phyloP scores from a whole-genome alignment of 176 grass and related monocot species.

The Lolium rigidum region DNA sequence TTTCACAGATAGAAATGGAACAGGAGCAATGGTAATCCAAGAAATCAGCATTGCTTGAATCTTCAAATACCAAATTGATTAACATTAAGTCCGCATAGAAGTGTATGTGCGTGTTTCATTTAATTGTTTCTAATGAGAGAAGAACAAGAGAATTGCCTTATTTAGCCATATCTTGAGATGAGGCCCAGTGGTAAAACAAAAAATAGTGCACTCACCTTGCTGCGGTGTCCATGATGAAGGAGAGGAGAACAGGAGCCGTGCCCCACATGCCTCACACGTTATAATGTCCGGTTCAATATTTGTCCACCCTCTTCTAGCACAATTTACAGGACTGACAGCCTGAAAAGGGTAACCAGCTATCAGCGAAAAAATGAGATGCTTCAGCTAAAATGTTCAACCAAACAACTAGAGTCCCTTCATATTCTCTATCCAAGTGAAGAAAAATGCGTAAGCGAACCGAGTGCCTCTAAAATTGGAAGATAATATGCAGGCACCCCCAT shows the following conservation, averaged over 20 bases:
- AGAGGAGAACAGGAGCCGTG: conserved; percentile 82
- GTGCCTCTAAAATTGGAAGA: neutral
- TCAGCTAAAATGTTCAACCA: conserved; percentile 19
- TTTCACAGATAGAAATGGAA: conserved; percentile 21
- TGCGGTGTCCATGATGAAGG: conserved; percentile 83
- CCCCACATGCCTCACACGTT: conserved; percentile 91
- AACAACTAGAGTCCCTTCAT: neutral
- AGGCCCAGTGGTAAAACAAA: neutral
- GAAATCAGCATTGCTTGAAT: conserved; percentile 14
- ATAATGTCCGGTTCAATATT: conserved; percentile 88
- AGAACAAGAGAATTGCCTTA: conserved; percentile 10
- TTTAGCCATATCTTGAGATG: conserved; percentile 16
- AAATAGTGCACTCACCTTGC: conserved; percentile 65
- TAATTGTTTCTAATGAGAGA: conserved; percentile 5
- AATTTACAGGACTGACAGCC: conserved; percentile 93
- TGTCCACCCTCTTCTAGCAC: conserved; percentile 93
- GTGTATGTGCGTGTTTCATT: neutral
- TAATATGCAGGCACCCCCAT: neutral
- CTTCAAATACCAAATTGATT: neutral
- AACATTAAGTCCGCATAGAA: conserved; percentile 17
- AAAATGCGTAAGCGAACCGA: neutral
- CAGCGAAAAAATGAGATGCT: neutral
- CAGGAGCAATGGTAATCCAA: neutral
- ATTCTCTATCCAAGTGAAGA: conserved; percentile 15
- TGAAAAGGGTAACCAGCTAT: conserved; percentile 36